phyloP scores from a whole-genome alignment of 306 rosid genomes.

The Corylus americana region DNA sequence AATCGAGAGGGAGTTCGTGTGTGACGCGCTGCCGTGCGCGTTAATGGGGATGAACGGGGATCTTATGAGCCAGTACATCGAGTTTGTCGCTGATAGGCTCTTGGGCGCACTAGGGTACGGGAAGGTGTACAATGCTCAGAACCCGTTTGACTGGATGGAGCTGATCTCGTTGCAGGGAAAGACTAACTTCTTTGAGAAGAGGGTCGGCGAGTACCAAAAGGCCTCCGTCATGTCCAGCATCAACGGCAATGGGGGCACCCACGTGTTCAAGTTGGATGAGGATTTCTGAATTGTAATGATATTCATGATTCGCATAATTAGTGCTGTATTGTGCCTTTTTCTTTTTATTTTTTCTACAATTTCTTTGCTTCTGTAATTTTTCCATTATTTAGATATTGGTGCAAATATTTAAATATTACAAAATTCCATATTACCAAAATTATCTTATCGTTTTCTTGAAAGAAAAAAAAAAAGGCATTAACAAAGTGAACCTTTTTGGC shows the following conservation, averaged over 20 bases:
- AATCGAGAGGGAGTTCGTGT: conserved; percentile 76
- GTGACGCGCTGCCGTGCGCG: conserved; percentile 84
- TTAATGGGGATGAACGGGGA: conserved; percentile 80
- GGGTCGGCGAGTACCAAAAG: conserved; percentile 88
- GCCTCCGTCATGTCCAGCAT: conserved; percentile 78
- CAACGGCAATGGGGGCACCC: conserved; percentile 47
- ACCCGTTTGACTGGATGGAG: conserved; percentile 98
- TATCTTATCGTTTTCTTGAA: too few species aligned
- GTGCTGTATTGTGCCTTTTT: neutral
- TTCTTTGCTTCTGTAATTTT: too few species aligned
- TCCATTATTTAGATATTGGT: too few species aligned
- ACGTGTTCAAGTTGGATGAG: conserved; percentile 65
- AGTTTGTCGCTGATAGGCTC: conserved; percentile 81
- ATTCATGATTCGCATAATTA: neutral
- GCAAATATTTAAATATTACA: too few species aligned
- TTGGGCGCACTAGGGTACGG: conserved; percentile 59
- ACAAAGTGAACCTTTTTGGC: neutral
- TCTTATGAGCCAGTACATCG: conserved; percentile 76
- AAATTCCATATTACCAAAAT: too few species aligned
- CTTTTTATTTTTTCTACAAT: neutral
- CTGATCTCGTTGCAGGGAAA: conserved; percentile 88
- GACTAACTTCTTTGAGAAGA: conserved; percentile 83
- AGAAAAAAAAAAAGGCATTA: too few species aligned
- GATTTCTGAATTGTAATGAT: conserved; percentile 44
- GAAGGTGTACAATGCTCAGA: conserved; percentile 56